Percentiles rank a stretch among this genome's conserved stretches.
Evolutionary conservation across 345 rosid species (phyloP).

Genomic region (Camelina laxa): DNA sequence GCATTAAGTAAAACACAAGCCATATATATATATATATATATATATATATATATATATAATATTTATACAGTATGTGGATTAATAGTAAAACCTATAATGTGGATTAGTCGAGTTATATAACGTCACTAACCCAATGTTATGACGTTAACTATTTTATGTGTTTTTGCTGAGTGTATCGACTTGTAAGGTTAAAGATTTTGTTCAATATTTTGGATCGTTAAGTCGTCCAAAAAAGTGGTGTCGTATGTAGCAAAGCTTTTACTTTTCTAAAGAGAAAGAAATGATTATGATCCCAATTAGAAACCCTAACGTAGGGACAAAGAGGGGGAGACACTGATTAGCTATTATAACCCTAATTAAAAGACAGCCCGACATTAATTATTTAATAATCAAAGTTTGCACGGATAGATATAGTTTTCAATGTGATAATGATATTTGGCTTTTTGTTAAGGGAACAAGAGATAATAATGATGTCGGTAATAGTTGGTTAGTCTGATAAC

Average conservation of each 20-base stretch:
- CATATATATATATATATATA: background rate
- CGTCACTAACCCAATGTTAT: background rate
- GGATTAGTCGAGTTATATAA: background rate
- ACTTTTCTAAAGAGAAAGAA: constrained; percentile 26
- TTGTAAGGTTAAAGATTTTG: background rate
- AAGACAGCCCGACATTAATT: constrained; percentile 44
- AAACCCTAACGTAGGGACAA: constrained; percentile 44
- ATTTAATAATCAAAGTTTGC: constrained; percentile 43
- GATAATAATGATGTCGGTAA: constrained; percentile 44
- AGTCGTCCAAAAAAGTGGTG: background rate
- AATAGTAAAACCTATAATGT: background rate
- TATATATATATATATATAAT: background rate
- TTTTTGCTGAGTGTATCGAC: background rate
- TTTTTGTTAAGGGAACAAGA: constrained; percentile 40
- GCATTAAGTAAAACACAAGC: background rate
- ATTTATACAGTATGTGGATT: background rate
- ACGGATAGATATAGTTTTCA: constrained; percentile 42
- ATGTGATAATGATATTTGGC: constrained; percentile 41
- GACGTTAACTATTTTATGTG: background rate
- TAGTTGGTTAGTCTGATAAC: constrained; percentile 38
- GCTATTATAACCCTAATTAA: constrained; percentile 33
- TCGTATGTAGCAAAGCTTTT: constrained; percentile 27
- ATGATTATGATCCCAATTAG: constrained; percentile 34
- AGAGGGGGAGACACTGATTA: constrained; percentile 39
- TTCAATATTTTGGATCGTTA: background rate